Conservation (phyloP, 116 monocot genomes). For the Trichopus zeylanicus region DNA sequence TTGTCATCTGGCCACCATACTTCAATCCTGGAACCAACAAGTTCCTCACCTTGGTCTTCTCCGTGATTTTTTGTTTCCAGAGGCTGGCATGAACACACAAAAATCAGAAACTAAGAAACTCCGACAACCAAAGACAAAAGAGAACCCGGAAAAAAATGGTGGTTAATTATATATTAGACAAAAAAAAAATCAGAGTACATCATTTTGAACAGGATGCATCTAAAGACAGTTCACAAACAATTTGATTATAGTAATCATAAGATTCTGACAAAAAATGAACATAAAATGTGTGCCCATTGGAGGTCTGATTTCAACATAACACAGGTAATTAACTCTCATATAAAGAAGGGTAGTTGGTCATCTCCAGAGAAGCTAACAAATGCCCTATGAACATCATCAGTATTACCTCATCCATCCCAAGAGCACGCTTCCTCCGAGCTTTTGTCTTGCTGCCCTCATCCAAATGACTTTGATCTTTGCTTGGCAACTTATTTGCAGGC, state of each 20-base stretch:
- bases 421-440: slow-evolving; percentile 15
- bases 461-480: slow-evolving; percentile 13
- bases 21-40: slow-evolving; percentile 38
- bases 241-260: no score
- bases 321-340: neutral
- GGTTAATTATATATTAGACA: neutral
- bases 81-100: neutral
- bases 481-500: neutral
- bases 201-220: no score
- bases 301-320: no score
- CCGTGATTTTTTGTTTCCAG: neutral
- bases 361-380: no score
- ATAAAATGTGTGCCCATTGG: no score
- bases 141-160: neutral
- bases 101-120: neutral
- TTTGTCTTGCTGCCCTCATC: slow-evolving; percentile 8
- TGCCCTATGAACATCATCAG: no score
- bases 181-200: no score
- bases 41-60: slow-evolving; percentile 8
- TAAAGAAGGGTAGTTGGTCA: neutral
- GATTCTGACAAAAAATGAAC: no score
- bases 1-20: slow-evolving; percentile 61
- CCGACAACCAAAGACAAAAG: neutral
- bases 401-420: slow-evolving; percentile 16
- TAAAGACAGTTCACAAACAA: no score